Base-by-base conservation (phyloP, 306 rosid genomes). In the Quercus parvula region DNA sequence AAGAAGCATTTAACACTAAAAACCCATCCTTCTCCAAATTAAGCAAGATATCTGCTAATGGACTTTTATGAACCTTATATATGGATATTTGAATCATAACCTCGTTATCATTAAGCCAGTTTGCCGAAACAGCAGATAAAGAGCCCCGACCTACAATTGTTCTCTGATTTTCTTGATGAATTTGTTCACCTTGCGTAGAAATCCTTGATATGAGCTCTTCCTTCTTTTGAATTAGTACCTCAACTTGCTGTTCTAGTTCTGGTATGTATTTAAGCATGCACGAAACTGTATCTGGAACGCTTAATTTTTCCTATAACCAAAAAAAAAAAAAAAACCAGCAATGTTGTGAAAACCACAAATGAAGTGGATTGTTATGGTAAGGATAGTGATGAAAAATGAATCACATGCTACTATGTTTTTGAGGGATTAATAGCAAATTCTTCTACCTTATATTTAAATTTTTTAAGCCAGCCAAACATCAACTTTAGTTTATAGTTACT, bases 231-330 rank as follows among this genome's bases (percentile, higher is more conserved):
- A 63, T 76, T 33, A 93, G 88, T 30, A 56, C 91, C 73, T 90
- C 82, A 56, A 91, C 91, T 71, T 90, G 90, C 41, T 82, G 77
- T 20, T 87, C 88, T 14, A 93, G 85, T 77, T 90, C 91, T 2
- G 97, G 97, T 78, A 93, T 87, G 81, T 88, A 91, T 7, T 85
- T 88, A 28, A 90, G 33, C 5, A 85, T 93, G 11, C 74, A 80
- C 0, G 94, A 86, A 81, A 94, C 81, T 69, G 92, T 90, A 5
- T 83, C 82, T 0, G 97, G 98, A 64, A 86, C 86, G 82, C 98
- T 94, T 72, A 91, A 49, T 30, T 82, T 91, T 77, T 85, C 89
- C 98, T 90, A 84, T 66, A 78, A 54, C 46, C 46, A 38, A 41
- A 8, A 41, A 6, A 35, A 6, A 30, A 38, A 0, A 38, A 6